A percentile compares a stretch with the other conserved stretches of the same genome.
phyloP scores from a whole-genome alignment of 768 basidiomycete species.

The Boletus vermiculosoides region DNA sequence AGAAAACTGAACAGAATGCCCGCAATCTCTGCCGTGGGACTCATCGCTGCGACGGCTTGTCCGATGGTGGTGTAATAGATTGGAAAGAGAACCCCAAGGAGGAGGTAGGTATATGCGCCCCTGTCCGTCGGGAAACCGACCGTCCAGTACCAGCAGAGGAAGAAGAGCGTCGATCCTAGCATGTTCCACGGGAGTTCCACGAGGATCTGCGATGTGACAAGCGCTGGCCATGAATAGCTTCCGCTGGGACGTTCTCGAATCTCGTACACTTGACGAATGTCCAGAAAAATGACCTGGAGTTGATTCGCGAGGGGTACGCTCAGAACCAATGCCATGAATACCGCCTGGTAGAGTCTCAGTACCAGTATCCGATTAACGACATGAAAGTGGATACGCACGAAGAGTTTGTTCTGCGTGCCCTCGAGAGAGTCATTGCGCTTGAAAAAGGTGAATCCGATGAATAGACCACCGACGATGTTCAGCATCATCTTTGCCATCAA shows the following conservation, averaged over 20 bases:
- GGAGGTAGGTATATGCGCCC: conserved; percentile 59
- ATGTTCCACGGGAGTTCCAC: conserved; percentile 65
- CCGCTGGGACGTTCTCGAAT: conserved; percentile 63
- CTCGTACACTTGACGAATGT: conserved; percentile 60
- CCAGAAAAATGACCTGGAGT: conserved; percentile 59
- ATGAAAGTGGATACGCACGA: conserved; percentile 41
- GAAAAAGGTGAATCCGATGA: conserved; percentile 65
- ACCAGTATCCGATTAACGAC: neutral
- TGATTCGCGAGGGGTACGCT: conserved; percentile 58
- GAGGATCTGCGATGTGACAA: conserved; percentile 53
- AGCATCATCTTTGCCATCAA: conserved; percentile 57
- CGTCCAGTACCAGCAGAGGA: conserved; percentile 70
- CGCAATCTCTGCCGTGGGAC: conserved; percentile 58
- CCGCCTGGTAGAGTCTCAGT: conserved; percentile 35
- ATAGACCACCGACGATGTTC: conserved; percentile 52
- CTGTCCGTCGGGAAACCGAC: conserved; percentile 55
- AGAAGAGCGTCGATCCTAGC: conserved; percentile 55
- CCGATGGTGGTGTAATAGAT: conserved; percentile 62
- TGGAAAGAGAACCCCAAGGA: conserved; percentile 54
- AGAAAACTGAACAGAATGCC: conserved; percentile 56
- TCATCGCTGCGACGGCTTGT: conserved; percentile 60
- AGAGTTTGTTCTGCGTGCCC: conserved; percentile 65
- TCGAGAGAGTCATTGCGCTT: conserved; percentile 51
- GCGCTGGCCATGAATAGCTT: conserved; percentile 65
- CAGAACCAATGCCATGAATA: conserved; percentile 55